Conservation (phyloP, 1,284 basidiomycete species). For the Ceratobasidium sp. region DNA sequence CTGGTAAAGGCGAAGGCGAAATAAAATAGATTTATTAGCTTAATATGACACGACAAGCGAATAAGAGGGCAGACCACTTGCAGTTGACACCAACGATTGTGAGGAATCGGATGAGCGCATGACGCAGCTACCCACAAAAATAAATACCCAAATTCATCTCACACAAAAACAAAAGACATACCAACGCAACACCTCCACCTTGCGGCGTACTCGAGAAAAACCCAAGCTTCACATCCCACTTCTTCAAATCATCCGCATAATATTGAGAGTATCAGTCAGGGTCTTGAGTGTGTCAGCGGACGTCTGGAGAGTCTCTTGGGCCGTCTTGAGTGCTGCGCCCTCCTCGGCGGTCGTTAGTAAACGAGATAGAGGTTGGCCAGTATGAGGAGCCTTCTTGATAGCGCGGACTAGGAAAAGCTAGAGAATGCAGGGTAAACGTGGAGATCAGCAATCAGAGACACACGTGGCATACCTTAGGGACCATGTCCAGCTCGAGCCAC, state of each 20-base stretch:
- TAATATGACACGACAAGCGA: background rate
- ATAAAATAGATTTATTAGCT: background rate
- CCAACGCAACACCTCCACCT: conserved; percentile 90
- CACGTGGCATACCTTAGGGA: conserved; percentile 84
- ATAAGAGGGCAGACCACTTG: conserved; percentile 69
- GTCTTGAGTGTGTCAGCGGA: conserved; percentile 61
- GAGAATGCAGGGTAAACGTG: conserved; percentile 80
- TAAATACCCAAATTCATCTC: conserved; percentile 32
- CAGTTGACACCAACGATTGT: conserved; percentile 81
- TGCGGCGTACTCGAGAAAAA: conserved; percentile 94
- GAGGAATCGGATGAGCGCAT: conserved; percentile 87
- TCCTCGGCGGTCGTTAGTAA: conserved; percentile 56
- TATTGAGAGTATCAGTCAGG: conserved; percentile 72
- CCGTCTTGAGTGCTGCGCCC: conserved; percentile 51
- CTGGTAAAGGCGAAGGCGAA: too few species aligned
- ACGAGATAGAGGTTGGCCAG: conserved; percentile 26
- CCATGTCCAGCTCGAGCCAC: conserved; percentile 81
- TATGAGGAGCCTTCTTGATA: conserved; percentile 73
- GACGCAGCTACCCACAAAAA: conserved; percentile 77
- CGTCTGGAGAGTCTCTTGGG: conserved; percentile 42
- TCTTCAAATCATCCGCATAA: conserved; percentile 82
- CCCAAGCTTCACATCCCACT: conserved; percentile 85
- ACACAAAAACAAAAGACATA: conserved; percentile 58
- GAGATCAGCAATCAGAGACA: conserved; percentile 70
- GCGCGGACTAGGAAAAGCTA: conserved; percentile 64